These are phyloP conservation scores for Viola odorata DNA, from an alignment of 345 rosid species.

Conservation along the genomic window DNA sequence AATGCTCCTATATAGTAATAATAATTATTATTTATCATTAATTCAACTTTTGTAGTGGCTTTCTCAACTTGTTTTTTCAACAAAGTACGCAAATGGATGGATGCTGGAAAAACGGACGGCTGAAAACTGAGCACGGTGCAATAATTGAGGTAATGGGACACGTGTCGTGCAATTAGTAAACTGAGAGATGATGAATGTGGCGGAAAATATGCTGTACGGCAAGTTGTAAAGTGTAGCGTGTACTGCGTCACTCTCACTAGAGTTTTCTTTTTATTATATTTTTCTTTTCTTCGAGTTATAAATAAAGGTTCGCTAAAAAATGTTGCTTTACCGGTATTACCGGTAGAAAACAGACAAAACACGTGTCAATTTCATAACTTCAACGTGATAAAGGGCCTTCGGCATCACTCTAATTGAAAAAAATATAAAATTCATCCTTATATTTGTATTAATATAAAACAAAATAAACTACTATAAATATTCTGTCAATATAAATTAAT, in stretches of 20 bases:
- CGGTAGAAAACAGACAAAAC: slow-evolving; percentile 11
- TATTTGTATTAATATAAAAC: too few species aligned
- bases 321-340: slow-evolving; percentile 13
- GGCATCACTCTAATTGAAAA: too few species aligned
- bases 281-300: too few species aligned
- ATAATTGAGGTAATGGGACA: slow-evolving; percentile 17
- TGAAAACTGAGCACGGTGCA: slow-evolving; percentile 6
- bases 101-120: slow-evolving; percentile 12
- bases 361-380: neutral
- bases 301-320: neutral
- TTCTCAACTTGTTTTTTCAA: slow-evolving; percentile 7
- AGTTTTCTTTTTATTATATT: too few species aligned
- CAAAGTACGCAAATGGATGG: slow-evolving; percentile 4
- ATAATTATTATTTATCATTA: neutral
- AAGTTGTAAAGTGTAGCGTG: slow-evolving; percentile 15
- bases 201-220: neutral
- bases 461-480: too few species aligned
- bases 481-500: too few species aligned
- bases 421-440: too few species aligned
- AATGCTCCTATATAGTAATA: neutral
- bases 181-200: neutral
- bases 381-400: neutral
- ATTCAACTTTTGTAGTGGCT: neutral
- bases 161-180: slow-evolving; percentile 2
- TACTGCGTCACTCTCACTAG: slow-evolving; percentile 1